Evolutionary conservation across 1,284 basidiomycete genomes (phyloP).

Genomic region (Entoloma clypeatum): DNA sequence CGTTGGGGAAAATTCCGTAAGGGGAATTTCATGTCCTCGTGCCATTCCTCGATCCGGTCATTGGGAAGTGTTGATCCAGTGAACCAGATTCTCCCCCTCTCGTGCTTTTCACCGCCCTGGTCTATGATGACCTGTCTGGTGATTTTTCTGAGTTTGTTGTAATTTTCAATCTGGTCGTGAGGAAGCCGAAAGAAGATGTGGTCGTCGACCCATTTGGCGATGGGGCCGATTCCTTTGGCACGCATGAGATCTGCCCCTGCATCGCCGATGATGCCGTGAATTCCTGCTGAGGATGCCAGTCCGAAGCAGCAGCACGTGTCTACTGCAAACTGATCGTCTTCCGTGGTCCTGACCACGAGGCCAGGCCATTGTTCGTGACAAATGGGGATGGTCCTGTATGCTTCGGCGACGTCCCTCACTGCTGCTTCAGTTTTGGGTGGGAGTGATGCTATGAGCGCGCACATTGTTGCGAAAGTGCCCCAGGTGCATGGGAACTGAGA

Average conservation of each 20-base stretch:
- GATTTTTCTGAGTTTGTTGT: constrained; percentile 22
- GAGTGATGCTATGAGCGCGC: constrained; percentile 23
- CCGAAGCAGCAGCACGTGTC: constrained; percentile 33
- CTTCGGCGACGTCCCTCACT: constrained; percentile 30
- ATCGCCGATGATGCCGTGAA: constrained; percentile 31
- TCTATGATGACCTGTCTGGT: constrained; percentile 8
- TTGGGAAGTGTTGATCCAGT: no score
- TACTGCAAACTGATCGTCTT: constrained; percentile 23
- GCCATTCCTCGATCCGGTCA: no score
- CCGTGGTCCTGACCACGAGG: constrained; percentile 23
- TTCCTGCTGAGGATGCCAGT: constrained; percentile 24
- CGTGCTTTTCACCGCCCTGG: constrained; percentile 20
- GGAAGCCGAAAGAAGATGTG: constrained; percentile 33
- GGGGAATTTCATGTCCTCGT: constrained; percentile 25
- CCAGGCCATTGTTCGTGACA: constrained; percentile 33
- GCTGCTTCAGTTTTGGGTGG: constrained; percentile 35
- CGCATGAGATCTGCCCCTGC: constrained; percentile 29
- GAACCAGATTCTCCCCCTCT: constrained; percentile 26
- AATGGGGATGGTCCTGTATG: constrained; percentile 33
- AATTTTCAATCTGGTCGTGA: constrained; percentile 13
- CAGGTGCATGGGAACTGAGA: constrained; percentile 36
- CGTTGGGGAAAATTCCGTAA: constrained; percentile 19
- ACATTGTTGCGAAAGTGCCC: constrained; percentile 34
- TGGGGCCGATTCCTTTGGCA: constrained; percentile 27
- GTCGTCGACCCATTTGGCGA: constrained; percentile 41